Evolutionary conservation across 345 rosid genomes (phyloP).

Genomic region (Carallia pectinifolia): DNA sequence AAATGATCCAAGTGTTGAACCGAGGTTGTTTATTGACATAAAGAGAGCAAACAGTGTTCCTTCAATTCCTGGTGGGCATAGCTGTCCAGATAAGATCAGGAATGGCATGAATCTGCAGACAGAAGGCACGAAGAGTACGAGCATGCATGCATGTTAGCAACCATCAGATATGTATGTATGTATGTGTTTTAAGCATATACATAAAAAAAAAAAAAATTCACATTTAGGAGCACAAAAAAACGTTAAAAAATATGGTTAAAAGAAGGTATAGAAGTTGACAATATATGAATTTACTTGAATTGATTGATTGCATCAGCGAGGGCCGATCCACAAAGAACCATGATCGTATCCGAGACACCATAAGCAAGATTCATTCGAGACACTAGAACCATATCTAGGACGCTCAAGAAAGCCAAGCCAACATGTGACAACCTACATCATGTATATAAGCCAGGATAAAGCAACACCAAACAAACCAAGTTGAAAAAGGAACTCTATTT

Average conservation of each 20-base stretch:
- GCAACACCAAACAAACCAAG: slow-evolving; percentile 5
- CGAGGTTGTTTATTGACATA: slow-evolving; percentile 91
- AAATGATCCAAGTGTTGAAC: slow-evolving; percentile 82
- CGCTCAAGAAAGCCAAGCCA: slow-evolving; percentile 57
- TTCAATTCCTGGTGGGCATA: slow-evolving; percentile 95
- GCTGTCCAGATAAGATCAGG: slow-evolving; percentile 87
- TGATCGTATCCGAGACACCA: slow-evolving; percentile 77
- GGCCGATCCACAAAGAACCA: slow-evolving; percentile 93
- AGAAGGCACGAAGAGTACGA: slow-evolving; percentile 7
- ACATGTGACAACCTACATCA: slow-evolving; percentile 76
- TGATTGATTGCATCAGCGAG: slow-evolving; percentile 88
- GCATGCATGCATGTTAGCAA: neutral
- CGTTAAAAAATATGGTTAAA: neutral
- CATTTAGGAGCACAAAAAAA: neutral
- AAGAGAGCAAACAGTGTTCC: slow-evolving; percentile 95
- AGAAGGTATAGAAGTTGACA: slow-evolving; percentile 2
- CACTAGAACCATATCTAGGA: slow-evolving; percentile 72
- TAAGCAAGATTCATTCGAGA: slow-evolving; percentile 51
- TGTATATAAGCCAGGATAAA: slow-evolving; percentile 18
- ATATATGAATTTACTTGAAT: slow-evolving; percentile 58
- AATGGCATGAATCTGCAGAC: slow-evolving; percentile 93
- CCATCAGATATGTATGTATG: neutral
- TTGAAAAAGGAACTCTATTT: neutral
- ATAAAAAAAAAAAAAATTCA: neutral
- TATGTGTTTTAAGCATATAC: neutral